Evolutionary conservation across 1,284 basidiomycete genomes (phyloP).

Genomic region (Austroboletus niveus): DNA sequence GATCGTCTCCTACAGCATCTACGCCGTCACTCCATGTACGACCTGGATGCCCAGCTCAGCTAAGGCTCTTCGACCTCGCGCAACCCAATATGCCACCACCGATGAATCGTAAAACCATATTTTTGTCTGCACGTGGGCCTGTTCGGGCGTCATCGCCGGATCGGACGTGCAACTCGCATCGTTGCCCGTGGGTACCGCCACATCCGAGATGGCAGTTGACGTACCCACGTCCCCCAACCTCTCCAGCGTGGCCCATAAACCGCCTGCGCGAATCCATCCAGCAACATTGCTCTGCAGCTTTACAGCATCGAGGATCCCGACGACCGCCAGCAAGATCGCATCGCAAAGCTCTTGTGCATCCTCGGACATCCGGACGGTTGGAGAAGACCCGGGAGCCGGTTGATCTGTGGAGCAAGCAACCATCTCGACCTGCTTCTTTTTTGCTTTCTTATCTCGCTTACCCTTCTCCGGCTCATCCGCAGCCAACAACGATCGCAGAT

Average conservation of each 20-base stretch:
- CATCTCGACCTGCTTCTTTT: not conserved
- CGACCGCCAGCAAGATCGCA: constrained; percentile 62
- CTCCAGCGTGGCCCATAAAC: constrained; percentile 40
- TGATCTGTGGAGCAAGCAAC: not conserved
- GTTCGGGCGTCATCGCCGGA: constrained; percentile 1
- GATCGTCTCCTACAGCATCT: not conserved
- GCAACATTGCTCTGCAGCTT: constrained; percentile 63
- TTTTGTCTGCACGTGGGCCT: constrained; percentile 5
- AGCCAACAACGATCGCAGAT: constrained; percentile 35
- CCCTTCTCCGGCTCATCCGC: constrained; percentile 10
- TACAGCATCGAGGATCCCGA: constrained; percentile 65
- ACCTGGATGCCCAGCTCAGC: constrained; percentile 48
- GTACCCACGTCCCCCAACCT: not conserved
- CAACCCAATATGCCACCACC: constrained; percentile 50
- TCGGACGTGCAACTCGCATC: constrained; percentile 13
- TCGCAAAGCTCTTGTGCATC: constrained; percentile 41
- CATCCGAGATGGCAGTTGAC: not conserved
- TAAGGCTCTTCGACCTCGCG: constrained; percentile 48
- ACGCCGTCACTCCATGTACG: constrained; percentile 38
- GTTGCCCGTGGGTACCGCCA: constrained; percentile 10
- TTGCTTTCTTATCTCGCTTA: constrained; percentile 9
- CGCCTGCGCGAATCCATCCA: constrained; percentile 62
- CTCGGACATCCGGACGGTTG: not conserved
- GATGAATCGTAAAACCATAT: constrained; percentile 59
- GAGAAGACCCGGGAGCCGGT: not conserved